These are phyloP conservation scores for Ceratorhiza oryzae-sativae DNA, from an alignment of 1,284 basidiomycete species.

Conservation along the genomic window DNA sequence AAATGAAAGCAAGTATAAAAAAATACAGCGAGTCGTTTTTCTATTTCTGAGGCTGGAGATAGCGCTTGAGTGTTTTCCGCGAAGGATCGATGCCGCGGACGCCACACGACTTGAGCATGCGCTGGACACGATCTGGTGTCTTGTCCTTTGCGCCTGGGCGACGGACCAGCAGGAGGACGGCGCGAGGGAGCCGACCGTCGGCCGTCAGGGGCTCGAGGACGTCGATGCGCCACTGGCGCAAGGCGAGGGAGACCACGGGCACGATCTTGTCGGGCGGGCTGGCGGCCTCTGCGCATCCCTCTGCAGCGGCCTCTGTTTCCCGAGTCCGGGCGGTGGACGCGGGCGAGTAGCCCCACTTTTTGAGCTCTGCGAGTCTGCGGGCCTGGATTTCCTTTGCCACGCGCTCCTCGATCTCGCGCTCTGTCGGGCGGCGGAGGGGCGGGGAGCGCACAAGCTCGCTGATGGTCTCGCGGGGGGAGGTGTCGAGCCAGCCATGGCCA, in stretches of 20 bases:
- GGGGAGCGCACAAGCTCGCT: constrained; percentile 19
- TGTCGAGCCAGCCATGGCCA: constrained; percentile 42
- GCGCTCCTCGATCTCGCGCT: constrained; percentile 19
- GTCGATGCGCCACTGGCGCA: constrained; percentile 41
- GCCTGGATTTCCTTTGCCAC: constrained; percentile 25
- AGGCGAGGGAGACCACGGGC: constrained; percentile 41
- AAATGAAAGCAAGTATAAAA: neutral
- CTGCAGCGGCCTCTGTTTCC: constrained; percentile 28
- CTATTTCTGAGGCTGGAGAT: constrained; percentile 21
- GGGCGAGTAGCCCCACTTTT: constrained; percentile 42
- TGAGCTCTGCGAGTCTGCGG: constrained; percentile 39
- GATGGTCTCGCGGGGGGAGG: constrained; percentile 19
- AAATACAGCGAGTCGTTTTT: neutral
- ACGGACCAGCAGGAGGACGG: constrained; percentile 13
- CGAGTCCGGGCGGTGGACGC: neutral
- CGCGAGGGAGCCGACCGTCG: neutral
- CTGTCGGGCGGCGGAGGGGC: constrained; percentile 12
- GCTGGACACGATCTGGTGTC: constrained; percentile 7
- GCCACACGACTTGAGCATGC: constrained; percentile 32
- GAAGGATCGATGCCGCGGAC: constrained; percentile 21
- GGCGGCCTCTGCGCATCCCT: constrained; percentile 42
- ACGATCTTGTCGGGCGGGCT: constrained; percentile 39
- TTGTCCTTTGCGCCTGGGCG: constrained; percentile 13
- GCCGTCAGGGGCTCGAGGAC: constrained; percentile 38
- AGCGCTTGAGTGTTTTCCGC: constrained; percentile 20